phyloP scores from a whole-genome alignment of 2,329 filamentous ascomycete genomes.

The Aureobasidium sp. region DNA sequence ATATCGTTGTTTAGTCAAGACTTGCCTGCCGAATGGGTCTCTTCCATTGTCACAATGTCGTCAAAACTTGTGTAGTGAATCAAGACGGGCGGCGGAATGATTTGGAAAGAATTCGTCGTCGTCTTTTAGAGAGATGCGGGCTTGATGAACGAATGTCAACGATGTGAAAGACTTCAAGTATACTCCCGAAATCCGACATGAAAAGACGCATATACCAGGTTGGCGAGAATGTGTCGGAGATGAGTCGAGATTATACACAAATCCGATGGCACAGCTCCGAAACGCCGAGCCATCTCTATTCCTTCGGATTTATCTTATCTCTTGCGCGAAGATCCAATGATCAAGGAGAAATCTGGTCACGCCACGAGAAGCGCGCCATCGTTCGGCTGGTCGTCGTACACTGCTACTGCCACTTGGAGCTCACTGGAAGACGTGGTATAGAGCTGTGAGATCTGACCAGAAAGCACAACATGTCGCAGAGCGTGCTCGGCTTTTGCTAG shows the following conservation, averaged over 20 bases:
- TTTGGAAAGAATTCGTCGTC: background rate
- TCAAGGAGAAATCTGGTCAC: background rate
- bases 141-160: background rate
- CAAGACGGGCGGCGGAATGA: background rate
- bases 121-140: background rate
- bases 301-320: background rate
- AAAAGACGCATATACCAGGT: background rate
- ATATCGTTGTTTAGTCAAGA: background rate
- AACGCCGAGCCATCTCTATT: background rate
- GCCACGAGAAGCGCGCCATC: no score
- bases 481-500: no score
- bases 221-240: background rate
- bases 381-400: no score
- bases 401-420: no score
- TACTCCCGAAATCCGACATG: background rate
- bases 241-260: background rate
- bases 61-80: background rate
- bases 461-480: no score
- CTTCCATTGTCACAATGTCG: background rate
- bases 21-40: background rate
- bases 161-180: background rate
- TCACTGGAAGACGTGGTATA: no score
- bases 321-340: background rate
- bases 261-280: background rate
- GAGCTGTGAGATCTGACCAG: no score